Evolutionary conservation across 805 yeast species (phyloP).

Genomic region (Candida koratica): DNA sequence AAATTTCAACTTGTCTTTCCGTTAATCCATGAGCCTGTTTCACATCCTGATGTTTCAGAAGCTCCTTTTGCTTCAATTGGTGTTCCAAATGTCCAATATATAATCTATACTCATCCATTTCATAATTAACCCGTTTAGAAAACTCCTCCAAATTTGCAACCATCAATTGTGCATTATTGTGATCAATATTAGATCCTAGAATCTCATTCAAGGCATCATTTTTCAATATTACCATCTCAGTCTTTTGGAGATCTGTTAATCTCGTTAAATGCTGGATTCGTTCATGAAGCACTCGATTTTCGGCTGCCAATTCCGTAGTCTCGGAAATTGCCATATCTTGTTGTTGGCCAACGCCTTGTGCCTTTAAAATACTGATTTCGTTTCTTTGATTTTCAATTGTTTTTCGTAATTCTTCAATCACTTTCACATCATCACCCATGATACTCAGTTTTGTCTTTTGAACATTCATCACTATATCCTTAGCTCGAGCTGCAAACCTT

Average conservation of each 20-base stretch:
- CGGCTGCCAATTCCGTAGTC: conserved; percentile 44
- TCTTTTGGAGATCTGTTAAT: conserved; percentile 55
- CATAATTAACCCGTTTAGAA: conserved; percentile 44
- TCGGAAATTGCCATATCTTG: not conserved
- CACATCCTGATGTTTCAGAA: conserved; percentile 18
- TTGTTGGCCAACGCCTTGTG: not conserved
- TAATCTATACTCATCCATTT: conserved; percentile 56
- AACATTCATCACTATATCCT: conserved; percentile 72
- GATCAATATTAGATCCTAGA: conserved; percentile 41
- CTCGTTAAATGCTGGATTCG: conserved; percentile 67
- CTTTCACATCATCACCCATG: conserved; percentile 23
- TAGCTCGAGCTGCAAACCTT: conserved; percentile 90
- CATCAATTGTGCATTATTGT: conserved; percentile 35
- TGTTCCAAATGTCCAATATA: conserved; percentile 59
- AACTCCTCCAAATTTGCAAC: conserved; percentile 48
- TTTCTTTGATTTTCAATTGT: conserved; percentile 60
- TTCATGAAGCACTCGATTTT: conserved; percentile 60
- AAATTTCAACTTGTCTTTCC: conserved; percentile 20
- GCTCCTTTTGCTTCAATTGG: conserved; percentile 47
- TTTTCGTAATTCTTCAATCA: conserved; percentile 52
- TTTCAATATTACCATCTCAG: conserved; percentile 53
- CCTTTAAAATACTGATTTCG: conserved; percentile 44
- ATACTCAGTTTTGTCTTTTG: conserved; percentile 43
- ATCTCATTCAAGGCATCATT: conserved; percentile 59
- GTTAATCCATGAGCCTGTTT: conserved; percentile 11